Evolutionary conservation across 129 eudicot species (phyloP), one percentile per base, ranked within the genome.

Genomic region (Arctium minus): DNA sequence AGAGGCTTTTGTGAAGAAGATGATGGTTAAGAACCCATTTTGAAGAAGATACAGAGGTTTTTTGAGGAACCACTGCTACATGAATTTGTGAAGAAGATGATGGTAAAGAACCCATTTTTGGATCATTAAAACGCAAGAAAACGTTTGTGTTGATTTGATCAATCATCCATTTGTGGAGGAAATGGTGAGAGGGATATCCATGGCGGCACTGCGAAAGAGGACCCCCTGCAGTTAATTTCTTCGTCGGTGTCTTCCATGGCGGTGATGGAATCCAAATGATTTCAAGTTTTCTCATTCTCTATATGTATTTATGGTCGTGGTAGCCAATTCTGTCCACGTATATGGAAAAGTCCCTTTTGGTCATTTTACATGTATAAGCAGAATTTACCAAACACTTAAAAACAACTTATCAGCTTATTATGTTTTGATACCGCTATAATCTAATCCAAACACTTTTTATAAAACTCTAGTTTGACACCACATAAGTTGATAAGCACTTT

Each of bases 101-200:
- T 48, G 44, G 13, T 8, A 17, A 38, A 36, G 64, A 62, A 78
- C 13, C 44, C 73, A 64, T 65, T 5, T 9, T 12, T 40, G 17
- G 15, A 12, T 15, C 12, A 37, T 37, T 72, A 15, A 72, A 37
- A 33, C 36, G 1, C 50, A n/a, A 6, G 37, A 72, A 46, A 42
- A 42, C 50, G 2, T 70, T 1, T 33, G 0, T 33, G 36, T 33
- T 30, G 27, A 70, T 31, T 39, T 70, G 40, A 70, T 70, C 22
- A 32, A 32, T 32, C 38, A 33, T 70, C 73, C 18, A 70, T 17
- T 11, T 83, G 5, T 17, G 87, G 69, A 2, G 86, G 15, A 38
- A 76, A 77, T 72, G 91, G 81, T 33, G 89, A 81, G 44, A 89
- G 72, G 4, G 86, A 75, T 7, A 87, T 75, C 5, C 71, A 67